phyloP scores from a whole-genome alignment of 306 rosid genomes.

The Cucumis sativus region DNA sequence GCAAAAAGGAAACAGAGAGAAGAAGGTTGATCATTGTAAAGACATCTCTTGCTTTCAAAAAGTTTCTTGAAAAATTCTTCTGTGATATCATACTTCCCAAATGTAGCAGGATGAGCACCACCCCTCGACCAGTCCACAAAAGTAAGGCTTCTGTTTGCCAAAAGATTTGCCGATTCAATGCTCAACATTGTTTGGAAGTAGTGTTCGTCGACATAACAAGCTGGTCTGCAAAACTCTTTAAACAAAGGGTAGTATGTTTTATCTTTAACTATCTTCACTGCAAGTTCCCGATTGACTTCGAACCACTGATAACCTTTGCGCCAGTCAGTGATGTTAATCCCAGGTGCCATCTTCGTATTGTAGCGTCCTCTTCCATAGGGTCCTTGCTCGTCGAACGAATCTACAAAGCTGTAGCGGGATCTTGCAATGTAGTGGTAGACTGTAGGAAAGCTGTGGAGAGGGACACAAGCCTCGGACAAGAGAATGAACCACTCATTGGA shows the following conservation, averaged over 20 bases:
- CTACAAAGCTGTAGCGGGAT: constrained; percentile 81
- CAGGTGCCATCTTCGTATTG: constrained; percentile 58
- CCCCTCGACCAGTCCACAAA: constrained; percentile 98
- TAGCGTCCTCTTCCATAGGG: constrained; percentile 98
- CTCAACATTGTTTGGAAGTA: constrained; percentile 89
- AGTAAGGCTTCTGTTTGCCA: constrained; percentile 83
- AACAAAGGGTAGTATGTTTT: constrained; percentile 55
- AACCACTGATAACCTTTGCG: constrained; percentile 98
- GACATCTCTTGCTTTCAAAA: constrained; percentile 39
- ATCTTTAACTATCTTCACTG: constrained; percentile 55
- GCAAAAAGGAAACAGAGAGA: constrained; percentile 86
- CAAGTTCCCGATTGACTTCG: constrained; percentile 67
- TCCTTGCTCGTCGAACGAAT: constrained; percentile 71
- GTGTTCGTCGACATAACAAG: constrained; percentile 95
- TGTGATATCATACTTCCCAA: constrained; percentile 67
- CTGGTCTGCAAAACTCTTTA: constrained; percentile 59
- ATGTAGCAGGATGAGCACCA: constrained; percentile 98
- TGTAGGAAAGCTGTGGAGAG: constrained; percentile 73
- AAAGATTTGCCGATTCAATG: constrained; percentile 51
- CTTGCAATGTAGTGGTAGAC: constrained; percentile 56
- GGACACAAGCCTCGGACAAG: constrained; percentile 87
- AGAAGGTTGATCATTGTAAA: constrained; percentile 77
- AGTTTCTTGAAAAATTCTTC: constrained; percentile 67
- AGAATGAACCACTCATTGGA: constrained; percentile 94
- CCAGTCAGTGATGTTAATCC: constrained; percentile 76